Base-by-base conservation (phyloP, 2,329 filamentous ascomycete genomes). In the Penicillium corylophilum region DNA sequence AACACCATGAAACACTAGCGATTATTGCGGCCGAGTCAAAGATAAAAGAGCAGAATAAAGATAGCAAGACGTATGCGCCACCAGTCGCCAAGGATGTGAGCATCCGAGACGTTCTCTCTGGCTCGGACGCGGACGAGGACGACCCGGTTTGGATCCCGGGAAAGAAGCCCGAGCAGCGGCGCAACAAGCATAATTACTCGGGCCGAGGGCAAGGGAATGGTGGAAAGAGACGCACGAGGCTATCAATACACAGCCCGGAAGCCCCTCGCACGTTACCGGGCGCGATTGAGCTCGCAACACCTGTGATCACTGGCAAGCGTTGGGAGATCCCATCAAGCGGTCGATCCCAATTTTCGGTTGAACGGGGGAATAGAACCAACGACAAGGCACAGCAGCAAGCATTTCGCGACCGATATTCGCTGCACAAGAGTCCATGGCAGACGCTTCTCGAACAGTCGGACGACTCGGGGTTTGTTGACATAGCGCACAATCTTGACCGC, bases 121-220 rank as follows among this genome's bases (percentile, higher is more conserved):
- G 64, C 23, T 69, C 70, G 10, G 72, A 74, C 51, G 66, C 63
- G 33, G 66, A 71, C 24, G 61, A 64, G 15, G 62, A 69, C 35
- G 72, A 75, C 44, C 72, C 72, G 5, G 68, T 67, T 15, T 75
- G 72, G 72, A 59, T 74, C 15, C 72, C 72, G 3, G 70, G 67
- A 16, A 66, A 55, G 42, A 61, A 64, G 46, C 55, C 50, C 12
- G 63, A 61, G 16, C 65, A 67, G 42, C 69, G 68, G 16, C 70
- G 66, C 23, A 55, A 73, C 38, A 65, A 64, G 48, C 70, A 71
- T 45, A 74, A 65, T 45, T 75, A 74, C 48, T 70, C 71, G 28
- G 61, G 57, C 31, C 64, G 69, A 13, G 63, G 57, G 9, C 64
- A 68, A 48, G 56, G 53, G 15, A 55, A 48, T 29, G 56, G 55